A percentile compares a stretch with the other conserved stretches of the same genome.
Evolutionary conservation across 257 asterid species (phyloP).

Genomic region (Gardenia jasminoides): DNA sequence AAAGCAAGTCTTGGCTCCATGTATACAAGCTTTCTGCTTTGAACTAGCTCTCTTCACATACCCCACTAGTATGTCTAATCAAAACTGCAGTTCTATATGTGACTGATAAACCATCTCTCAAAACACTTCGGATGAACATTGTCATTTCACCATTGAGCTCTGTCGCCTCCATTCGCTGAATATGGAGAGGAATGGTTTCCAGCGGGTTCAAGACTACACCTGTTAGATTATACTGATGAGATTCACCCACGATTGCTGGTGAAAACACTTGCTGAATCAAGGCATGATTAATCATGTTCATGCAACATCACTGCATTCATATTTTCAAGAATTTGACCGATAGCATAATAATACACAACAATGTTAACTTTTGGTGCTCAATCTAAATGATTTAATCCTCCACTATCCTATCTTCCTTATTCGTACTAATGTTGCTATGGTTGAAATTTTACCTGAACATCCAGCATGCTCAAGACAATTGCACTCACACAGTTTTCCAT

Average conservation of each 20-base stretch:
- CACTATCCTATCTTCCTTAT: too few species aligned
- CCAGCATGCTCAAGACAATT: background rate
- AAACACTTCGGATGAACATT: background rate
- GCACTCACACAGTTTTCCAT: slow-evolving; percentile 63
- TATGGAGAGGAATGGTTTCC: background rate
- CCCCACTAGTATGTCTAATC: background rate
- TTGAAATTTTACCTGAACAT: slow-evolving; percentile 7
- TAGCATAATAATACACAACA: background rate
- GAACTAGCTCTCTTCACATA: background rate
- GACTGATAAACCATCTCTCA: background rate
- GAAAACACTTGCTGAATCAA: too few species aligned
- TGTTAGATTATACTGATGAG: background rate
- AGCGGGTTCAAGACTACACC: background rate
- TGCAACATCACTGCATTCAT: background rate
- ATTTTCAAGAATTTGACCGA: background rate
- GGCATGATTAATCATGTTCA: too few species aligned
- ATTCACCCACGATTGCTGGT: background rate
- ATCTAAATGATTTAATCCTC: background rate
- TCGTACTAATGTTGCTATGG: background rate
- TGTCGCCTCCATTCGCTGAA: background rate
- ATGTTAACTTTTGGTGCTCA: background rate
- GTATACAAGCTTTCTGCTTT: background rate
- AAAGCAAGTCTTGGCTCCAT: background rate
- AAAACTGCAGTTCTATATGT: background rate
- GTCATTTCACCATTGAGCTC: background rate